A percentile compares a stretch with the other conserved stretches of the same genome.
phyloP scores from a whole-genome alignment of 1,139 yeast genomes.

The Suhomyces coccinellae region DNA sequence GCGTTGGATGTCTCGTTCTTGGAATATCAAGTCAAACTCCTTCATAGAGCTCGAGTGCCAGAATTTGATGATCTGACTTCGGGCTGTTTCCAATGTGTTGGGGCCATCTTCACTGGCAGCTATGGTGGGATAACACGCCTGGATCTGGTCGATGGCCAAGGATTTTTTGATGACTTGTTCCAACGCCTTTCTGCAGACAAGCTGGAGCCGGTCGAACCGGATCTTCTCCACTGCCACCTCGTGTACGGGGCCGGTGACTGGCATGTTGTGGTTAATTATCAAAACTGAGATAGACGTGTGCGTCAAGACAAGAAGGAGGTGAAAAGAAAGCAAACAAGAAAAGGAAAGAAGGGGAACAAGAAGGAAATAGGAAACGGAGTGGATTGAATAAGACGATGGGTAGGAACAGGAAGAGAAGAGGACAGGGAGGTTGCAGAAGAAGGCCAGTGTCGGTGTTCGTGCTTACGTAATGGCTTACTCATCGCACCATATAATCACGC shows the following conservation, averaged over 20 bases:
- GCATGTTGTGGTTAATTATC: background rate
- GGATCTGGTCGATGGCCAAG: constrained; percentile 58
- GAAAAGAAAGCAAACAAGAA: too few relatives aligned
- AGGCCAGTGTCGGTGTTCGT: background rate
- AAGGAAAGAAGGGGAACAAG: background rate
- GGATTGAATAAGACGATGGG: background rate
- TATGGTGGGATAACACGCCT: constrained; percentile 66
- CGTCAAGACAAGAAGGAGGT: background rate
- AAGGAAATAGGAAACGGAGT: background rate
- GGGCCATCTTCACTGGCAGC: constrained; percentile 52
- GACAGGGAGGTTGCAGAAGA: too few relatives aligned
- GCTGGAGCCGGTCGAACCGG: constrained; percentile 53
- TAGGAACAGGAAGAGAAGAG: too few relatives aligned
- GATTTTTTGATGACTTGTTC: constrained; percentile 62
- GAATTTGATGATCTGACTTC: constrained; percentile 58
- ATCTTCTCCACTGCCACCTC: constrained; percentile 31
- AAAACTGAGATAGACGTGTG: background rate
- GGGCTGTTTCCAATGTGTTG: constrained; percentile 54
- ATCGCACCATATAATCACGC: background rate
- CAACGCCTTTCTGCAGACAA: constrained; percentile 65
- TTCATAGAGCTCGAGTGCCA: constrained; percentile 59
- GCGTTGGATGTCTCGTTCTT: constrained; percentile 57
- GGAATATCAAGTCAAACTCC: constrained; percentile 67
- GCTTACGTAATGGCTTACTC: background rate
- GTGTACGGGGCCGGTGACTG: background rate